Conservation (phyloP, 2,329 filamentous ascomycete species). For the Fusarium floridanum region DNA sequence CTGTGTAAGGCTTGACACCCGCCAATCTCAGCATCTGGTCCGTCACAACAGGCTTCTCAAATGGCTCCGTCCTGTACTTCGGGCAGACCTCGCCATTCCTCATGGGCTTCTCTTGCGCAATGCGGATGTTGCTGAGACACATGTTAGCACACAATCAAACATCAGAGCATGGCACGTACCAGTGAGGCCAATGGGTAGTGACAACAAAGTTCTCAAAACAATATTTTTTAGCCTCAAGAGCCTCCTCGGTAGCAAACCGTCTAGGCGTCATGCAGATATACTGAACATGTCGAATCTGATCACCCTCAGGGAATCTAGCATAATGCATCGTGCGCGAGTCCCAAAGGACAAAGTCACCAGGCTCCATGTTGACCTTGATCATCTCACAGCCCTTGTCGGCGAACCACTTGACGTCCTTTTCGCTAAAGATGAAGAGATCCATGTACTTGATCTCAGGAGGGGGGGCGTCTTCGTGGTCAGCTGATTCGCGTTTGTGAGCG, state of each 20-base stretch:
- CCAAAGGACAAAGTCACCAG: conserved; percentile 58
- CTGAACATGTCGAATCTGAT: conserved; percentile 56
- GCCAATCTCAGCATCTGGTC: conserved; percentile 34
- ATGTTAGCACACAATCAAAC: neutral
- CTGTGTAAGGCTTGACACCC: conserved; percentile 37
- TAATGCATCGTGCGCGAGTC: conserved; percentile 58
- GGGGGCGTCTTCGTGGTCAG: conserved; percentile 48
- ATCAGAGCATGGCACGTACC: neutral
- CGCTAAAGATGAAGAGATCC: conserved; percentile 50
- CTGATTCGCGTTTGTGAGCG: conserved; percentile 48
- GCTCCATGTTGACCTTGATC: conserved; percentile 56
- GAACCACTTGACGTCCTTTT: conserved; percentile 54
- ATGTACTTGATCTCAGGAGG: conserved; percentile 51
- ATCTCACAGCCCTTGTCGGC: conserved; percentile 49
- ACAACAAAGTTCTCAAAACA: conserved; percentile 53
- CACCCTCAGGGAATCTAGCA: conserved; percentile 52
- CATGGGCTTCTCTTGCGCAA: conserved; percentile 40
- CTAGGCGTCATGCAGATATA: conserved; percentile 40
- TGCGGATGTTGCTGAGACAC: conserved; percentile 15
- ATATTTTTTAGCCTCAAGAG: conserved; percentile 55
- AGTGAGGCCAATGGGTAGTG: conserved; percentile 58
- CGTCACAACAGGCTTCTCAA: conserved; percentile 37
- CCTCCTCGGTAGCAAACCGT: conserved; percentile 43
- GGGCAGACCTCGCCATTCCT: conserved; percentile 35
- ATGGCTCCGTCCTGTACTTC: conserved; percentile 40